Percentiles rank a stretch among this genome's conserved stretches.
These are phyloP conservation scores for Leccinum pellstonianum DNA, from an alignment of 768 basidiomycete genomes.

Conservation along the genomic window DNA sequence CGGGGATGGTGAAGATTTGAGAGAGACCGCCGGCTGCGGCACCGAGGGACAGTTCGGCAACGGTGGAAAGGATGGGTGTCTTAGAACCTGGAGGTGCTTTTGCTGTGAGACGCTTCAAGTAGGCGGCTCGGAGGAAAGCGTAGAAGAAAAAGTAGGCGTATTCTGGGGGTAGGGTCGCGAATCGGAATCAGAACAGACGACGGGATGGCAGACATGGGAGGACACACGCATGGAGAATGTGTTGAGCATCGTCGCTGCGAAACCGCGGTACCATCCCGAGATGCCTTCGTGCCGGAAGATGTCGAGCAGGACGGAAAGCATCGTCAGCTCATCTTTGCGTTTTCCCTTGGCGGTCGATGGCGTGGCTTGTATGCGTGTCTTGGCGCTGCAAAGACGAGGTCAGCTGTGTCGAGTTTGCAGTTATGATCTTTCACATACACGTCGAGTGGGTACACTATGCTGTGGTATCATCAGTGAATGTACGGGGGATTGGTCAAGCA, in stretches of 20 bases:
- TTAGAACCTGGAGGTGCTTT: constrained; percentile 61
- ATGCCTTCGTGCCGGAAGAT: constrained; percentile 84
- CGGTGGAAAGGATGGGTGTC: constrained; percentile 63
- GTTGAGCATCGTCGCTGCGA: constrained; percentile 95
- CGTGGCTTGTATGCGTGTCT: constrained; percentile 91
- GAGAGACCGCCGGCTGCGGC: constrained; percentile 92
- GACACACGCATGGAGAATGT: constrained; percentile 90
- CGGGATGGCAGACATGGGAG: neutral
- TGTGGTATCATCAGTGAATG: constrained; percentile 29
- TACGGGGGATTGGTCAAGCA: constrained; percentile 16
- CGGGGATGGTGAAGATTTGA: constrained; percentile 98
- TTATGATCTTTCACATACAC: constrained; percentile 54
- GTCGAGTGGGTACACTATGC: constrained; percentile 93
- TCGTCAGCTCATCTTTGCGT: constrained; percentile 49
- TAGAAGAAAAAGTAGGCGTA: constrained; percentile 99
- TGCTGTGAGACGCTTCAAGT: constrained; percentile 66
- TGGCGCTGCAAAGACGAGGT: constrained; percentile 55
- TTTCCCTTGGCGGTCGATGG: constrained; percentile 53
- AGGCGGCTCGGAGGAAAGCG: constrained; percentile 81
- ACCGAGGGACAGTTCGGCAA: constrained; percentile 81
- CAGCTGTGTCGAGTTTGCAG: neutral
- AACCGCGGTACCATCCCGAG: constrained; percentile 83
- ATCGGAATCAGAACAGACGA: neutral
- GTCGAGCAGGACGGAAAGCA: constrained; percentile 62
- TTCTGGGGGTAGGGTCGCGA: constrained; percentile 48